Base-by-base conservation (phyloP, 352 stramenopile genomes). In the Phytophthora ramorum region DNA sequence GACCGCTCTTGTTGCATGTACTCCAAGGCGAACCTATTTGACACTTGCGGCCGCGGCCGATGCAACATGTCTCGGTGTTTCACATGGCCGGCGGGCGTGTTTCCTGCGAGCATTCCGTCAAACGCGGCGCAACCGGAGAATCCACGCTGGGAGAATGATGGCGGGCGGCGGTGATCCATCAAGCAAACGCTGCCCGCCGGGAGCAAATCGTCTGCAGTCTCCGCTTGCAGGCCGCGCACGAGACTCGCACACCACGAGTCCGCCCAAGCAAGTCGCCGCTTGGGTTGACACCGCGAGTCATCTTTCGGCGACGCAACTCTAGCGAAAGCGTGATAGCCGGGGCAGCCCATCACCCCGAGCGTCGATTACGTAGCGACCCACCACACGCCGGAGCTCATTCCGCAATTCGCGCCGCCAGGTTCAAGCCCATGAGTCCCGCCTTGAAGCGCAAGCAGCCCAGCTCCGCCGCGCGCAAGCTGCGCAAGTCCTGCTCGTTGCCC, bases 401-500 rank as follows among this genome's bases (percentile, higher is more conserved):
- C 62, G 7, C 45, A 71, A 62, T 67, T 66, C 47, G 56, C 55
- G 19, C 4, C 24, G 22, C 30, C n/a, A 49, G 17, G 32, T 35
- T 44, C 48, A 41, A 60, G 46, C 38, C 2, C 16, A 58, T 64
- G 47, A 63, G 17, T 14, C 10, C 46, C 5, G 19, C 17, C 24
- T 37, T 13, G n/a, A 74, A 65, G 52, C 60, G 52, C 52, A 56
- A 63, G 56, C 34, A 67, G 49, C 50, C 50, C 50, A 55, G 26
- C 5, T 7, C 32, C 2, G 37, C 54, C 22, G 35, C 51, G 5
- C 78, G 83, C 30, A 92, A 92, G 64, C 70, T 90, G 45, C 81
- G 84, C 61, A 91, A 92, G 59, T 79, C 76, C 13, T 92, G 84
- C 68, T 90, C 80, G 47, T 55, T 92, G 20, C 71, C 84, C n/a